A percentile compares a stretch with the other conserved stretches of the same genome.
phyloP scores from a whole-genome alignment of 208 protist species.

The Leishmania gerbilli region DNA sequence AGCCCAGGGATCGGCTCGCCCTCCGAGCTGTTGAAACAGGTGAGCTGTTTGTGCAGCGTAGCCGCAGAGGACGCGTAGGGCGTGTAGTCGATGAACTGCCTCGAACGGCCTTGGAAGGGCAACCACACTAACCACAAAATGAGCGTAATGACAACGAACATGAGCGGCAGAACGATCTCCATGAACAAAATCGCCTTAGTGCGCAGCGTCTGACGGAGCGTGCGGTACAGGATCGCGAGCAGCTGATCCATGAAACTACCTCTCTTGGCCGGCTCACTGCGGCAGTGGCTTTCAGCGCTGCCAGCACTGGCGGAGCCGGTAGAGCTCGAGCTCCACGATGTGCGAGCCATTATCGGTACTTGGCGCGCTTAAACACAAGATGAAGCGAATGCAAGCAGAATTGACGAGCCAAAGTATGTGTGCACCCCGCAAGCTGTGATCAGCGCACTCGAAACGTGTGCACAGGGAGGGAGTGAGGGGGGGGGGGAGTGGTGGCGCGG shows the following conservation, averaged over 20 bases:
- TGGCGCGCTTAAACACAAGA: not conserved
- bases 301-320: not conserved
- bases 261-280: constrained; percentile 12
- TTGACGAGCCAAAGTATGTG: not conserved
- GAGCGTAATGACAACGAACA: constrained; percentile 51
- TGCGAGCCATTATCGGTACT: not conserved
- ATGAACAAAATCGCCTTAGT: constrained; percentile 25
- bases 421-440: not conserved
- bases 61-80: constrained; percentile 12
- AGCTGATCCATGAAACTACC: constrained; percentile 50
- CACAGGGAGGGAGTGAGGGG: not conserved
- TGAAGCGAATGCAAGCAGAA: not conserved
- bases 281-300: not conserved
- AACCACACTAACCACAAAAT: constrained; percentile 45
- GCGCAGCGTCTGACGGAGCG: constrained; percentile 40
- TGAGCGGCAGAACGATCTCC: constrained; percentile 61
- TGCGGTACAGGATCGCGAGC: constrained; percentile 50
- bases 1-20: constrained; percentile 29
- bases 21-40: constrained; percentile 24
- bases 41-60: constrained; percentile 15
- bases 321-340: not conserved
- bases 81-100: constrained; percentile 34
- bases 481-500: not conserved
- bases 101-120: constrained; percentile 5
- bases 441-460: not conserved